These are phyloP conservation scores for Gossypium aridum DNA, from an alignment of 441 rosid genomes.

Conservation along the genomic window DNA sequence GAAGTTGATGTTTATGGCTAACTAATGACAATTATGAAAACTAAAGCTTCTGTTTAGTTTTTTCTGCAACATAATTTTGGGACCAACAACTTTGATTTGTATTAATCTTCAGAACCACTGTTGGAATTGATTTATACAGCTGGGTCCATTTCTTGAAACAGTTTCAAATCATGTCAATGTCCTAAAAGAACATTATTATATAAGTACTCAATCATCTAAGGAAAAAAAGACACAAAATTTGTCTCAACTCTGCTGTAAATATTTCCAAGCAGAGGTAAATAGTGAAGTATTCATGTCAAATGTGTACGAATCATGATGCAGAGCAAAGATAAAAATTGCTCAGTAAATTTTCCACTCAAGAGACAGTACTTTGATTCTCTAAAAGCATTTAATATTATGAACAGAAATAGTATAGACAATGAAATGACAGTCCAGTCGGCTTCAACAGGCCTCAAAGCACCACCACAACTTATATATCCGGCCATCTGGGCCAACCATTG, in stretches of 20 bases:
- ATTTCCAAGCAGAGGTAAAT: neutral
- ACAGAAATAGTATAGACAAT: too few relatives aligned
- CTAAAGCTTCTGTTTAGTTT: neutral
- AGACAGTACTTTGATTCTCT: too few relatives aligned
- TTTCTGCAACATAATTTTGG: neutral
- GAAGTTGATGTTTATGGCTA: neutral
- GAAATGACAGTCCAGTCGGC: constrained; percentile 29
- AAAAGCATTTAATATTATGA: too few relatives aligned
- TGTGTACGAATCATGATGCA: too few relatives aligned
- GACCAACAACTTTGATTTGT: neutral
- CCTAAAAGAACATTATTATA: neutral
- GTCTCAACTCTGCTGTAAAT: neutral
- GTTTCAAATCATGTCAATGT: neutral
- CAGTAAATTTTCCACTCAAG: too few relatives aligned
- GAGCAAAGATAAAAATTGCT: too few relatives aligned
- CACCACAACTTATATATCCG: constrained; percentile 91
- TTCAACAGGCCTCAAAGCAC: constrained; percentile 94
- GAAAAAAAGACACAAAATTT: neutral
- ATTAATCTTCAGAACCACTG: neutral
- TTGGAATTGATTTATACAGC: neutral
- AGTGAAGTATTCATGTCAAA: neutral
- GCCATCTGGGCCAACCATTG: constrained; percentile 56
- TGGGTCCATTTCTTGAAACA: neutral
- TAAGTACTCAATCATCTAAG: neutral
- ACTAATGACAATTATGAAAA: constrained; percentile 5